Base-by-base conservation (phyloP, 805 yeast species). In the Crinitomyces ghanaensis region DNA sequence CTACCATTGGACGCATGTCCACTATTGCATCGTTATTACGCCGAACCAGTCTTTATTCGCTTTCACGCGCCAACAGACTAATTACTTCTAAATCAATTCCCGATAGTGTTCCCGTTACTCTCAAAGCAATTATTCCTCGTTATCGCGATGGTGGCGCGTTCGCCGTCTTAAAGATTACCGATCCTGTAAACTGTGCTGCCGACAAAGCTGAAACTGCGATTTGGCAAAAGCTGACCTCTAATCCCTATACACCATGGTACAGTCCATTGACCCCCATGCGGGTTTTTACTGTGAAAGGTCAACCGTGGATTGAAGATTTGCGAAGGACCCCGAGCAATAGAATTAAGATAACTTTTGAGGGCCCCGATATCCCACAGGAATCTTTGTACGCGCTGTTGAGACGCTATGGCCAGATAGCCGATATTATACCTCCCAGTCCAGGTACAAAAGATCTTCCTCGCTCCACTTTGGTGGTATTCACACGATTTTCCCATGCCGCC, bases 281-380 rank as follows among this genome's bases (percentile, higher is more conserved):
- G 62, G 38, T 77, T 68, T 34, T 77, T 66, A 75, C 80, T 1
- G 96, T 91, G 1, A 77, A 79, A 45, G 99, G 99, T 40, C 63
- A 70, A 2, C 98, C 99, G 0, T 88, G 96, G 95, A 79, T 91
- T 39, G 97, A 88, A 58, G 98, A 91, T 52, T 62, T 91, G 53
- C 70, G 82, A 45, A 60, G 95, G 40, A 70, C 67, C 42, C 93
- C 94, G 6, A 73, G 78, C 34, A 57, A 66, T 6, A 63, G 64
- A 9, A 56, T 91, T 16, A 68, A 70, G 35, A 74, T 88, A 4
- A 64, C 66, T 18, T 86, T 78, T 51, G 84, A 78, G 43, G 96
- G 95, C 1, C 73, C 74, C 0, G 65, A 74, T 4, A 57, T 88
- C 38, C 68, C 79, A 0, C 93, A 84, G 42, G 96, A 86, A 54